Conservation (phyloP, 345 rosid genomes). For the Lepidium didymum region DNA sequence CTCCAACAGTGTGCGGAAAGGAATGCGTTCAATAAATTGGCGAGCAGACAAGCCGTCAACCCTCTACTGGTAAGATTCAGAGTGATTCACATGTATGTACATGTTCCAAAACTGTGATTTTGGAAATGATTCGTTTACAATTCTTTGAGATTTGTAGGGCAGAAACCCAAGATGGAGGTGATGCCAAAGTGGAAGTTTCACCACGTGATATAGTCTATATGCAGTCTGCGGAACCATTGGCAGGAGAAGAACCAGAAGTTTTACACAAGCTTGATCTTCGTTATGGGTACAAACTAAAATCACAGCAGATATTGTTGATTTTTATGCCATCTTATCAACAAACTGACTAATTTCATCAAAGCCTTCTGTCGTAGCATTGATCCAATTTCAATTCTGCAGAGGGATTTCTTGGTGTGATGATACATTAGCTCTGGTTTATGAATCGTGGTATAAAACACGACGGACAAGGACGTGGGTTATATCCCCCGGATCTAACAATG, state of each 20-base stretch:
- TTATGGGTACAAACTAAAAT: constrained; percentile 54
- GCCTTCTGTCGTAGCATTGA: background rate
- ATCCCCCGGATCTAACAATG: constrained; percentile 67
- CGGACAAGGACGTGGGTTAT: constrained; percentile 85
- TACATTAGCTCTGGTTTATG: constrained; percentile 80
- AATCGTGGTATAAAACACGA: constrained; percentile 96
- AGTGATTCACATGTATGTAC: background rate
- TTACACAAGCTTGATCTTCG: constrained; percentile 95
- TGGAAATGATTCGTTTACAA: constrained; percentile 1
- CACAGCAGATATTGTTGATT: background rate
- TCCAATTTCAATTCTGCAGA: constrained; percentile 33
- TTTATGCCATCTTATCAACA: background rate
- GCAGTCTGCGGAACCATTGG: constrained; percentile 67
- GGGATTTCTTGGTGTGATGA: constrained; percentile 97
- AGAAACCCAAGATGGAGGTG: constrained; percentile 98
- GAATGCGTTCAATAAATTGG: constrained; percentile 92
- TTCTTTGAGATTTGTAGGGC: constrained; percentile 53
- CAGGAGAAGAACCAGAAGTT: constrained; percentile 71
- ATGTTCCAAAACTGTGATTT: background rate
- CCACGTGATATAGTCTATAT: constrained; percentile 87
- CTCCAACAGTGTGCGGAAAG: constrained; percentile 80
- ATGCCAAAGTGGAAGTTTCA: constrained; percentile 89
- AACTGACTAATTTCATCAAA: background rate
- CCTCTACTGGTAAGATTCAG: constrained; percentile 60
- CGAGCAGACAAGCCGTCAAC: constrained; percentile 93